phyloP scores from a whole-genome alignment of 139 green algal species.

The Picochlorum sp. region DNA sequence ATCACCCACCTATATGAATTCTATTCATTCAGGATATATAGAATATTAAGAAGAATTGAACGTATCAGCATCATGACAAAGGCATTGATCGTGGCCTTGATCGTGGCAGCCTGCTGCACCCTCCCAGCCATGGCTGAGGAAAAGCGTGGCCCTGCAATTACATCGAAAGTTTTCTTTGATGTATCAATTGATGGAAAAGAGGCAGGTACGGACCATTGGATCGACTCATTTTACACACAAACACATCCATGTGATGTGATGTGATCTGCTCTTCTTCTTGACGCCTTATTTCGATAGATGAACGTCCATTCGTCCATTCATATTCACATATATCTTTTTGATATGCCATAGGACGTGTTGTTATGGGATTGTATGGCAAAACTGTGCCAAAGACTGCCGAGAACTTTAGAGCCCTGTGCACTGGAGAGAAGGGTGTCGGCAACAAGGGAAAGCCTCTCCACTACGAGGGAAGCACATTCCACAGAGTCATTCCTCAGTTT shows the following conservation, averaged over 20 bases:
- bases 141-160: constrained; percentile 22
- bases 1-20: no score
- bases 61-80: no score
- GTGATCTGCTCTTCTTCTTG: no score
- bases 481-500: constrained; percentile 81
- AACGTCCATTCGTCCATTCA: no score
- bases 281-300: no score
- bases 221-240: background rate
- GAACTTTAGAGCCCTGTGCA: constrained; percentile 70
- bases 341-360: constrained; percentile 50
- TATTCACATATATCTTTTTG: background rate
- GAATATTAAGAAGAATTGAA: no score
- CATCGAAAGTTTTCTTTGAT: constrained; percentile 32
- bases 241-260: no score
- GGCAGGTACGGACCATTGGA: constrained; percentile 5
- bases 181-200: constrained; percentile 16
- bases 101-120: background rate
- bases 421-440: constrained; percentile 65
- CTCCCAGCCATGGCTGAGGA: background rate
- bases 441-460: constrained; percentile 71
- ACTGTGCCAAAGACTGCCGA: constrained; percentile 74
- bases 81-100: background rate
- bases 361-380: constrained; percentile 78
- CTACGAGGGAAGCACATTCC: constrained; percentile 74
- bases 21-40: no score